Evolutionary conservation across 345 rosid species (phyloP), one percentile per base, ranked within the genome.

Genomic region (Salix viminalis): DNA sequence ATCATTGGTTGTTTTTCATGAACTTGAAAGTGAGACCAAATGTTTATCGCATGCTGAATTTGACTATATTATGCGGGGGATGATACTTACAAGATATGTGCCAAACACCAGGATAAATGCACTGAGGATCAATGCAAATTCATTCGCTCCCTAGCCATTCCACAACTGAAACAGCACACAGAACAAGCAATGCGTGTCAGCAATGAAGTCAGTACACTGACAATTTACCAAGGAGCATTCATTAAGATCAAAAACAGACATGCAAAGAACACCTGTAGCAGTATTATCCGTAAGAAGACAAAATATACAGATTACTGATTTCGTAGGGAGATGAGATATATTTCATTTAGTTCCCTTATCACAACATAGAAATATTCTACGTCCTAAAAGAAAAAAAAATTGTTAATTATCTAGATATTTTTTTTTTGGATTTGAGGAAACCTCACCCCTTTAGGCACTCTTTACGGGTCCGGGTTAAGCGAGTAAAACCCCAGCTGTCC

Each of bases 61-160:
- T 67, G 30, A 36, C 7, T 18, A n/a, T 26, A 65, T 2, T 23
- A 36, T n/a, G 41, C 52, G 44, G 23, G 36, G 23, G 16, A 32
- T 15, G 14, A 26, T 75, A 83, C 92, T 89, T 82, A 88, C 95
- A 83, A 89, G 79, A 80, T 91, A 91, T 58, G 87, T 79, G 67
- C 81, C 88, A 41, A 79, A 71, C 64, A 87, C 89, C 62, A 91
- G 79, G 77, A 79, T 71, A 46, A 89, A 9, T 32, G 73, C 67
- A 28, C 84, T 58, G 77, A 87, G 67, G 39, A 58, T 50, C 72
- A 89, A 28, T 30, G 90, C 75, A 50, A 81, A 7, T 69, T 0
- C 77, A 66, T 80, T 86, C 41, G 82, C 72, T 44, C 91, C 91
- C 91, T 14, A 86, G 80, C 88, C 80, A 82, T 82, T 91, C 89